A percentile compares a stretch with the other conserved stretches of the same genome.
Evolutionary conservation across 2,329 filamentous ascomycete species (phyloP).

Genomic region (Arachnomyces sp.): DNA sequence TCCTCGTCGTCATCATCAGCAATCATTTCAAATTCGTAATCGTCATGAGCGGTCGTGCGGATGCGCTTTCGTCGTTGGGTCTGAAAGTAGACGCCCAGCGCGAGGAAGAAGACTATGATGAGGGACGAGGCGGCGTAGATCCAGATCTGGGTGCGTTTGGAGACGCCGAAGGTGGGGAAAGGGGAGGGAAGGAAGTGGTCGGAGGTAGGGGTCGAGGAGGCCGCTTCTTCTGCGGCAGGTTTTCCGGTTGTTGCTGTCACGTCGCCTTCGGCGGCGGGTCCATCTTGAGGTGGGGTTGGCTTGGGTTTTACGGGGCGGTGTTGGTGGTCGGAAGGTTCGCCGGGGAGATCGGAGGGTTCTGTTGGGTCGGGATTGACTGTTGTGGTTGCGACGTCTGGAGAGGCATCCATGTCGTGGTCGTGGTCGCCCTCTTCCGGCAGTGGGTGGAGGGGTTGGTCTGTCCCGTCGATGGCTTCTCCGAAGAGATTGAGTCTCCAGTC

Average conservation of each 20-base stretch:
- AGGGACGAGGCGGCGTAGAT: slow-evolving; percentile 81
- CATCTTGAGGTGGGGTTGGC: slow-evolving; percentile 30
- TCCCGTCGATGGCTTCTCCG: slow-evolving; percentile 75
- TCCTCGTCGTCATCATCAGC: slow-evolving; percentile 67
- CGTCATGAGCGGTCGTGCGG: slow-evolving; percentile 64
- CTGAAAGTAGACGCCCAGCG: slow-evolving; percentile 73
- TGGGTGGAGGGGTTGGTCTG: slow-evolving; percentile 65
- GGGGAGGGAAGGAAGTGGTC: slow-evolving; percentile 66
- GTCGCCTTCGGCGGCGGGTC: slow-evolving; percentile 11
- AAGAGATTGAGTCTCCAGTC: slow-evolving; percentile 94
- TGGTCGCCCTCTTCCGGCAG: slow-evolving; percentile 79
- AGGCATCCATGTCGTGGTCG: slow-evolving; percentile 63
- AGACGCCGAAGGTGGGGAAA: slow-evolving; percentile 84
- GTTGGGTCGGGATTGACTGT: slow-evolving; percentile 42
- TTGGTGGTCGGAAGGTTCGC: slow-evolving; percentile 54
- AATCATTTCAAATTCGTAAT: slow-evolving; percentile 91
- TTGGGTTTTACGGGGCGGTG: slow-evolving; percentile 57
- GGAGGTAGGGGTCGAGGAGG: slow-evolving; percentile 20
- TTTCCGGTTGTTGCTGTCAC: slow-evolving; percentile 18
- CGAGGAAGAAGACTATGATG: slow-evolving; percentile 74
- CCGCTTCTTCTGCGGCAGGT: no score
- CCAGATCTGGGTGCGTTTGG: slow-evolving; percentile 81
- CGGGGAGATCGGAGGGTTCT: slow-evolving; percentile 35
- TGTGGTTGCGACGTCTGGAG: slow-evolving; percentile 54
- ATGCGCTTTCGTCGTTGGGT: slow-evolving; percentile 69